Conservation (phyloP, 108 stramenopile genomes). For the Skeletonema costatum region DNA sequence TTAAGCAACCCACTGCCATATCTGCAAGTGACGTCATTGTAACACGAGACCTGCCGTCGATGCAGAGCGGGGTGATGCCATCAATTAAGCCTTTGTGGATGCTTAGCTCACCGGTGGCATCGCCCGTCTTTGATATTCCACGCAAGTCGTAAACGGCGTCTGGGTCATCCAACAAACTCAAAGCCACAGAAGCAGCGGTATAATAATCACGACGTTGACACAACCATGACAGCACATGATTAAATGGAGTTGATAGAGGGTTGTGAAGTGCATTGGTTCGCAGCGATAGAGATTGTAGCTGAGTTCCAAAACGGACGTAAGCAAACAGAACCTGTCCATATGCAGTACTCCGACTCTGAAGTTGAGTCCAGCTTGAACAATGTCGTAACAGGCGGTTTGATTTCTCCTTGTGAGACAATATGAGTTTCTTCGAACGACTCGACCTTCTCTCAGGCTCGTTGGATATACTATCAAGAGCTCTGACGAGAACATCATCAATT, state of each 20-base stretch:
- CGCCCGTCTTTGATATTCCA: conserved; percentile 38
- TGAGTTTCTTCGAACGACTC: conserved; percentile 18
- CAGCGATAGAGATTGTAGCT: conserved; percentile 41
- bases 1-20: conserved; percentile 80
- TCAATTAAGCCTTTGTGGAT: conserved; percentile 71
- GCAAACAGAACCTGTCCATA: conserved; percentile 55
- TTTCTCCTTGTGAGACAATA: conserved; percentile 57
- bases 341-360: conserved; percentile 54
- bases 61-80: conserved; percentile 58
- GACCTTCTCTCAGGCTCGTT: not conserved
- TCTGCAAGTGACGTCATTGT: conserved; percentile 68
- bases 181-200: conserved; percentile 75
- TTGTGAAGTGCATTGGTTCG: conserved; percentile 56
- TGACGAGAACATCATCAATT: conserved; percentile 50
- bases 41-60: not conserved
- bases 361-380: conserved; percentile 72
- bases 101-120: conserved; percentile 47
- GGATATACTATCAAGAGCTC: conserved; percentile 65
- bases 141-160: conserved; percentile 68
- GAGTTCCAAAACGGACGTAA: conserved; percentile 14
- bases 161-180: conserved; percentile 67
- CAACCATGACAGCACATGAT: conserved; percentile 80
- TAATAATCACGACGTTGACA: conserved; percentile 68
- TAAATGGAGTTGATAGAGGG: conserved; percentile 65
- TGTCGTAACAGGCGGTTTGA: conserved; percentile 60